Percentiles rank a stretch among this genome's conserved stretches.
Conservation (phyloP, 2,329 filamentous ascomycete species). For the Arthroderma sp. region DNA sequence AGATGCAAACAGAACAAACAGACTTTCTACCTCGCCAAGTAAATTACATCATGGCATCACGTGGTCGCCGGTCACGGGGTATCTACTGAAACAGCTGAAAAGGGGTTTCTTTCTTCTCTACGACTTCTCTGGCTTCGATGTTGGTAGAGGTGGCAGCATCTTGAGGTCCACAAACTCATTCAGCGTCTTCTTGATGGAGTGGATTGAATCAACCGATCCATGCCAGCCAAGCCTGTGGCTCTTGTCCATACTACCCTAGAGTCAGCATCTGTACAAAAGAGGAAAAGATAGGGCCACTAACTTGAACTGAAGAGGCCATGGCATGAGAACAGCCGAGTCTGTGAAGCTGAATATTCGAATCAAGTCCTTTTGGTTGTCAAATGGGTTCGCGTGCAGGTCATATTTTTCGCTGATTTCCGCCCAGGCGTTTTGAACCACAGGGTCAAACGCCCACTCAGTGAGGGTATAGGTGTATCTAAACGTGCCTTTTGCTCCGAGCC, state of each 20-base stretch:
- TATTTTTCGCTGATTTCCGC: slow-evolving; percentile 31
- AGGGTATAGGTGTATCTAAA: slow-evolving; percentile 31
- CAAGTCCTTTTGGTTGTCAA: slow-evolving; percentile 24
- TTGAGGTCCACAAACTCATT: slow-evolving; percentile 29
- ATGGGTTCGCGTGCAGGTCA: slow-evolving; percentile 27
- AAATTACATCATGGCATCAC: too few relatives aligned
- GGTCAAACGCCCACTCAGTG: slow-evolving; percentile 33
- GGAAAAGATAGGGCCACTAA: slow-evolving; percentile 9
- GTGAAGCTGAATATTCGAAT: slow-evolving; percentile 36
- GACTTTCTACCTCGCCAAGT: too few relatives aligned
- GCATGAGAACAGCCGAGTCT: slow-evolving; percentile 27
- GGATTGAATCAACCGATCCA: slow-evolving; percentile 34
- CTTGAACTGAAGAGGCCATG: slow-evolving; percentile 19
- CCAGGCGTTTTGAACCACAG: slow-evolving; percentile 35
- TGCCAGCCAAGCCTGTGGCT: slow-evolving; percentile 34
- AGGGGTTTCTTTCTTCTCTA: too few relatives aligned
- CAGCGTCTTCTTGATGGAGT: slow-evolving; percentile 32
- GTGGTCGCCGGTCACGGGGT: too few relatives aligned
- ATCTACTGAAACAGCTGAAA: too few relatives aligned
- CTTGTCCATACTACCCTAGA: slow-evolving; percentile 29
- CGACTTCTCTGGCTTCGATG: neutral
- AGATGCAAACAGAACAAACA: too few relatives aligned
- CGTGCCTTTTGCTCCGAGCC: slow-evolving; percentile 33
- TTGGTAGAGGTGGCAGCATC: slow-evolving; percentile 27
- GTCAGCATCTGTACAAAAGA: slow-evolving; percentile 1